Percentiles rank a stretch among this genome's conserved stretches.
Conservation (phyloP, 495 filamentous ascomycete species). For the Penicillium cinerascens region DNA sequence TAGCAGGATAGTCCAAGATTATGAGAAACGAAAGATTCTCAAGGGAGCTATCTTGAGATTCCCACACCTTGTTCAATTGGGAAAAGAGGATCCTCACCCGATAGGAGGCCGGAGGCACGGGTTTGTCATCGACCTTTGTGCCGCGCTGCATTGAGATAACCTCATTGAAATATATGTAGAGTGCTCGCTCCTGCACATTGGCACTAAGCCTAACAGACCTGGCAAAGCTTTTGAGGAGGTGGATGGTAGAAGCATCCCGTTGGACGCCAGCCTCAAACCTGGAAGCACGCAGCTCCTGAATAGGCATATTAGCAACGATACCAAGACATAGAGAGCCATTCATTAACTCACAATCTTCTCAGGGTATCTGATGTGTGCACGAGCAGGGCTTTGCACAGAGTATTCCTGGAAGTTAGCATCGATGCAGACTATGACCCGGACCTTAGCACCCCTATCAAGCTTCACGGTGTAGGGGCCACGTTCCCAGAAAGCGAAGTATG, state of each 20-base stretch:
- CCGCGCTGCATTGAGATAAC: neutral
- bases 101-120: slow-evolving; percentile 28
- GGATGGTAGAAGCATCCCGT: slow-evolving; percentile 24
- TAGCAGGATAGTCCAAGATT: slow-evolving; percentile 59
- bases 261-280: slow-evolving; percentile 35
- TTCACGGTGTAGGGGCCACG: slow-evolving; percentile 22
- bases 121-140: neutral
- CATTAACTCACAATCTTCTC: slow-evolving; percentile 28
- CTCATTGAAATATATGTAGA: slow-evolving; percentile 29
- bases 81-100: slow-evolving; percentile 61
- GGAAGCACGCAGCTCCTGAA: slow-evolving; percentile 26
- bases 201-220: slow-evolving; percentile 8
- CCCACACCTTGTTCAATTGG: slow-evolving; percentile 56
- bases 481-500: slow-evolving; percentile 39
- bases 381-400: slow-evolving; percentile 28
- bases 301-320: neutral
- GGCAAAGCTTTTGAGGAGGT: slow-evolving; percentile 27
- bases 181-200: slow-evolving; percentile 26
- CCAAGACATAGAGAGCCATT: neutral
- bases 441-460: slow-evolving; percentile 13
- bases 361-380: slow-evolving; percentile 23
- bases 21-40: slow-evolving; percentile 51
- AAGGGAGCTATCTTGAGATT: slow-evolving; percentile 22
- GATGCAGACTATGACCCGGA: slow-evolving; percentile 14
- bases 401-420: slow-evolving; percentile 13